Conservation (phyloP, 2,329 filamentous ascomycete genomes). For the Fusarium palustre region DNA sequence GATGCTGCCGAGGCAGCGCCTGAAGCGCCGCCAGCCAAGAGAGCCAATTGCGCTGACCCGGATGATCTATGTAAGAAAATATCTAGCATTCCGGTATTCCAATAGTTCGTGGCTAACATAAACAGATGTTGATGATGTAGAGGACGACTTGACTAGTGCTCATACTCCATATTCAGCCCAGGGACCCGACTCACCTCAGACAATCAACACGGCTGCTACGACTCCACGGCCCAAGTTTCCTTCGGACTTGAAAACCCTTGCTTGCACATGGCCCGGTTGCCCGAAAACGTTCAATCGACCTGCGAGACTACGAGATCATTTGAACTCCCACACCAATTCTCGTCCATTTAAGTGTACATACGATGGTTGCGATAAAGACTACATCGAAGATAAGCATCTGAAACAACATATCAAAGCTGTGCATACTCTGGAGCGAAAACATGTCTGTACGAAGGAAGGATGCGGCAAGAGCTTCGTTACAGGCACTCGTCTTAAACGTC, state of each 20-base stretch:
- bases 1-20: slow-evolving; percentile 42
- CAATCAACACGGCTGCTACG: slow-evolving; percentile 49
- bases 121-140: slow-evolving; percentile 49
- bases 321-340: slow-evolving; percentile 87
- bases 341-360: slow-evolving; percentile 80
- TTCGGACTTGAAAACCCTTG: slow-evolving; percentile 80
- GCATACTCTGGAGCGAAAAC: slow-evolving; percentile 77
- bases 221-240: slow-evolving; percentile 67
- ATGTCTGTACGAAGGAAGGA: slow-evolving; percentile 75
- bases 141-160: slow-evolving; percentile 51
- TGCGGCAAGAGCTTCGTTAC: slow-evolving; percentile 88
- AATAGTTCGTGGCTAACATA: slow-evolving; percentile 19
- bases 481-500: slow-evolving; percentile 79
- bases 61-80: slow-evolving; percentile 43
- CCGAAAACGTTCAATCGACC: slow-evolving; percentile 89
- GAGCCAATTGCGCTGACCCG: slow-evolving; percentile 30
- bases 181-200: slow-evolving; percentile 50
- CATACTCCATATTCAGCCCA: slow-evolving; percentile 51
- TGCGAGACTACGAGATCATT: slow-evolving; percentile 80
- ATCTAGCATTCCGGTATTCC: neutral
- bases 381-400: slow-evolving; percentile 87
- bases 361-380: slow-evolving; percentile 81
- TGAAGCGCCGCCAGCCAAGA: slow-evolving; percentile 47
- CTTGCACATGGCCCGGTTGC: slow-evolving; percentile 80
- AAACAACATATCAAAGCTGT: slow-evolving; percentile 86